Conservation (phyloP, 345 rosid species). For the Durio zibethinus region DNA sequence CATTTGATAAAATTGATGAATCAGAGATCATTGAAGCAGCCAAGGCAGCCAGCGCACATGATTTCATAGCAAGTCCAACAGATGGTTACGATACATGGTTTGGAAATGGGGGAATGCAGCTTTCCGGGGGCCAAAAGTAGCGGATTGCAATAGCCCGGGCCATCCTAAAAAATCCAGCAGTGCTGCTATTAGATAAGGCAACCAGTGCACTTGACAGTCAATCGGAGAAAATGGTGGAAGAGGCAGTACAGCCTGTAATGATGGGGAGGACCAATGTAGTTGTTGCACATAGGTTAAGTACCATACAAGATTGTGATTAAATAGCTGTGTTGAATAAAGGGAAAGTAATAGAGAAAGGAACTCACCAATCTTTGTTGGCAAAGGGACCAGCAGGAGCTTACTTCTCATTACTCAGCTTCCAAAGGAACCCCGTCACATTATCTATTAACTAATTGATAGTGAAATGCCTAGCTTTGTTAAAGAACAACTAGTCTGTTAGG, state of each 20-base stretch:
- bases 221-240: slow-evolving; percentile 61
- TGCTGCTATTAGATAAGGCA: slow-evolving; percentile 56
- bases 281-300: slow-evolving; percentile 64
- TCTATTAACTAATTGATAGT: too few species aligned
- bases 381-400: background rate
- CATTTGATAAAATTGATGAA: slow-evolving; percentile 27
- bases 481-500: too few species aligned
- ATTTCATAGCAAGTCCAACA: slow-evolving; percentile 43
- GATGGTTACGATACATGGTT: slow-evolving; percentile 57
- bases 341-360: background rate
- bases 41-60: slow-evolving; percentile 58
- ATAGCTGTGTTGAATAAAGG: too few species aligned
- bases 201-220: slow-evolving; percentile 63
- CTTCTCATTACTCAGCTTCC: too few species aligned
- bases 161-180: slow-evolving; percentile 42
- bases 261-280: slow-evolving; percentile 65
- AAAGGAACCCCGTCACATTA: too few species aligned
- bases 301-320: slow-evolving; percentile 19
- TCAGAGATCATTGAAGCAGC: slow-evolving; percentile 53
- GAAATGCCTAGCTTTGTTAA: too few species aligned
- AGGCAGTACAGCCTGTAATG: slow-evolving; percentile 58
- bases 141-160: slow-evolving; percentile 65
- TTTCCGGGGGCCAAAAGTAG: slow-evolving; percentile 70
- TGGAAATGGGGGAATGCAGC: slow-evolving; percentile 58
- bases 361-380: background rate